Conservation (phyloP, 768 basidiomycete genomes). For the Arthromyces matolae region DNA sequence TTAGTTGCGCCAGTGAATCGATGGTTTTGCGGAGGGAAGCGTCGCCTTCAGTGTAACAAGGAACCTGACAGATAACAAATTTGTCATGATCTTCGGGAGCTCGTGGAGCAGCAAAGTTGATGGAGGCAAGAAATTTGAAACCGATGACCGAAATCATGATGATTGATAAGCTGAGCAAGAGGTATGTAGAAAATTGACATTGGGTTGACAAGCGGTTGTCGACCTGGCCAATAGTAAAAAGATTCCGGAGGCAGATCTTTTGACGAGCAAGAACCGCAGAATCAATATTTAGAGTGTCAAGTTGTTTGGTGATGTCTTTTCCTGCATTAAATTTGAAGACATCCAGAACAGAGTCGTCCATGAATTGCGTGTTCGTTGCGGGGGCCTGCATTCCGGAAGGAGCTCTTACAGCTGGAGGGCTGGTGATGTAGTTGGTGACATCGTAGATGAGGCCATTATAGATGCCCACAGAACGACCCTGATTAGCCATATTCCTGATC, state of each 20-base stretch:
- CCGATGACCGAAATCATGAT: slow-evolving; percentile 93
- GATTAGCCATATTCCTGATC: slow-evolving; percentile 64
- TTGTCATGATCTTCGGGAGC: slow-evolving; percentile 91
- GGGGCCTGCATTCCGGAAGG: slow-evolving; percentile 46
- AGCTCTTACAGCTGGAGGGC: slow-evolving; percentile 52
- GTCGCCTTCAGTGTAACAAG: slow-evolving; percentile 97
- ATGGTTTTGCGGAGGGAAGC: slow-evolving; percentile 81
- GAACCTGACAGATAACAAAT: slow-evolving; percentile 94
- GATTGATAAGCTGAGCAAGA: slow-evolving; percentile 83
- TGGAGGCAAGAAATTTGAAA: slow-evolving; percentile 87
- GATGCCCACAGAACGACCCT: slow-evolving; percentile 71
- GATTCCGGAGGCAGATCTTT: slow-evolving; percentile 85
- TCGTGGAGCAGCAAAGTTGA: slow-evolving; percentile 69
- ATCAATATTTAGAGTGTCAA: slow-evolving; percentile 64
- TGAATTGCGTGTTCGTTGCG: slow-evolving; percentile 55
- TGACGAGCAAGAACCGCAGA: slow-evolving; percentile 61
- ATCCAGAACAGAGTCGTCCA: slow-evolving; percentile 63
- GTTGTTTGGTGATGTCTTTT: slow-evolving; percentile 72
- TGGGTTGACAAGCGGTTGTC: slow-evolving; percentile 91
- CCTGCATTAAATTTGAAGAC: slow-evolving; percentile 78
- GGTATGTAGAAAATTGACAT: slow-evolving; percentile 88
- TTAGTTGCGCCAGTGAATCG: slow-evolving; percentile 89
- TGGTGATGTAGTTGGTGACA: slow-evolving; percentile 72
- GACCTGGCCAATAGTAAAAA: slow-evolving; percentile 88
- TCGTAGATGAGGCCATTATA: slow-evolving; percentile 88